Percentiles rank a stretch among this genome's conserved stretches.
These are phyloP conservation scores for Clausena lansium DNA, from an alignment of 345 rosid genomes.

Conservation along the genomic window DNA sequence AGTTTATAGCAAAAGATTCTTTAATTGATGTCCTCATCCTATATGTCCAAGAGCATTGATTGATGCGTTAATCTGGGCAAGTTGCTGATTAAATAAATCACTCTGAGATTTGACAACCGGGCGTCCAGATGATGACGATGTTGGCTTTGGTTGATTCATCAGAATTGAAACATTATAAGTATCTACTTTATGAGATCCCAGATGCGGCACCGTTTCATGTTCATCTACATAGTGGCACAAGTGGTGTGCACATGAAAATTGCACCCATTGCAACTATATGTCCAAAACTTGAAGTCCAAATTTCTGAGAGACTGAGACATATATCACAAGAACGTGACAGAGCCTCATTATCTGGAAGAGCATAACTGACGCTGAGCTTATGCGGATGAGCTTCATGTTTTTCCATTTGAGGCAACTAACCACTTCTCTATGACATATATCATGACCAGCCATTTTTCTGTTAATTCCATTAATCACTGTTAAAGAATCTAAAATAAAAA, in stretches of 20 bases:
- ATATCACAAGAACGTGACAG: constrained; percentile 20
- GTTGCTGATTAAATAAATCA: background rate
- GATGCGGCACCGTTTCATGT: background rate
- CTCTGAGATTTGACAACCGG: background rate
- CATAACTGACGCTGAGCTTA: constrained; percentile 27
- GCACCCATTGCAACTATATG: constrained; percentile 35
- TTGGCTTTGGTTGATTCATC: background rate
- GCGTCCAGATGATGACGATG: background rate
- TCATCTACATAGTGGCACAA: constrained; percentile 19
- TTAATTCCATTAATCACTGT: no score
- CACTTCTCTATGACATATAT: no score
- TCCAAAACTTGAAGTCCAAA: constrained; percentile 34
- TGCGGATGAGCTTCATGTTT: constrained; percentile 30
- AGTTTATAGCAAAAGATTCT: no score
- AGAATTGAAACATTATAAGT: background rate
- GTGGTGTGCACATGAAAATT: constrained; percentile 26
- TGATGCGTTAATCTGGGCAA: background rate
- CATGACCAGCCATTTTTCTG: no score
- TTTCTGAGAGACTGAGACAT: constrained; percentile 16
- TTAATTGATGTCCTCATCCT: background rate
- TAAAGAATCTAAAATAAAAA: no score
- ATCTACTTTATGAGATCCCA: background rate
- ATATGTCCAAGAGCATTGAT: background rate
- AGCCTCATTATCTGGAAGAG: constrained; percentile 7
- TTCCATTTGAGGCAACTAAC: constrained; percentile 18